Percentiles rank a stretch among this genome's conserved stretches.
Conservation (phyloP, 306 rosid genomes). For the Dryas drummondii region DNA sequence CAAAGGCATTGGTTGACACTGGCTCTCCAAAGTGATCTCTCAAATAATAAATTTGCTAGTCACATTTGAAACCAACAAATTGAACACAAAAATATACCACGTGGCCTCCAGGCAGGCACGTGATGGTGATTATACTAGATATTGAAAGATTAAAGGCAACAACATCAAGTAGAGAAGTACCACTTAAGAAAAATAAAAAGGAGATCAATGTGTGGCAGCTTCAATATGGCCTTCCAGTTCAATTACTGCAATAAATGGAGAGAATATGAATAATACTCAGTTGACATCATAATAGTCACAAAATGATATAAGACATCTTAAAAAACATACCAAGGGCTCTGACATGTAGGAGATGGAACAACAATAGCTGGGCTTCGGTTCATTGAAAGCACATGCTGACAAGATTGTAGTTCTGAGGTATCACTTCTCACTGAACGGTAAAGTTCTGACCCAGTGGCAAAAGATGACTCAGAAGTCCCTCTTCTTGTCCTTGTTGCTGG, state of each 20-base stretch:
- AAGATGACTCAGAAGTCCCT: conserved; percentile 56
- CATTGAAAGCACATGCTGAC: conserved; percentile 55
- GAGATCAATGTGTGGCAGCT: conserved; percentile 25
- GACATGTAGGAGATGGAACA: conserved; percentile 52
- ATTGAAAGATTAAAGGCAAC: not conserved
- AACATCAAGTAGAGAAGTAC: conserved; percentile 36
- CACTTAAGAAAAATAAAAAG: conserved; percentile 34
- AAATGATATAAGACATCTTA: not conserved
- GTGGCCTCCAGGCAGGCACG: not conserved
- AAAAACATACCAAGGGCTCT: conserved; percentile 40
- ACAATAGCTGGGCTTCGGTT: conserved; percentile 65
- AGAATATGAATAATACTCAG: conserved; percentile 13
- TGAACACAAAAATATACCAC: not conserved
- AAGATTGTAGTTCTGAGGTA: conserved; percentile 52
- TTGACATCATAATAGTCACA: not conserved
- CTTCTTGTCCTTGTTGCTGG: conserved; percentile 40
- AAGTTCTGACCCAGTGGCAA: conserved; percentile 50
- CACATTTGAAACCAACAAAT: conserved; percentile 5
- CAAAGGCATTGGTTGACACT: not conserved
- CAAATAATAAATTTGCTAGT: not conserved
- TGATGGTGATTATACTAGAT: not conserved
- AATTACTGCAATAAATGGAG: conserved; percentile 29
- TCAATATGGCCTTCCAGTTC: conserved; percentile 7
- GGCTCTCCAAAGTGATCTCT: not conserved
- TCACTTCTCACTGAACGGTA: conserved; percentile 54